Conservation (phyloP, 2,329 filamentous ascomycete species). For the Lasiodiplodia sp. region DNA sequence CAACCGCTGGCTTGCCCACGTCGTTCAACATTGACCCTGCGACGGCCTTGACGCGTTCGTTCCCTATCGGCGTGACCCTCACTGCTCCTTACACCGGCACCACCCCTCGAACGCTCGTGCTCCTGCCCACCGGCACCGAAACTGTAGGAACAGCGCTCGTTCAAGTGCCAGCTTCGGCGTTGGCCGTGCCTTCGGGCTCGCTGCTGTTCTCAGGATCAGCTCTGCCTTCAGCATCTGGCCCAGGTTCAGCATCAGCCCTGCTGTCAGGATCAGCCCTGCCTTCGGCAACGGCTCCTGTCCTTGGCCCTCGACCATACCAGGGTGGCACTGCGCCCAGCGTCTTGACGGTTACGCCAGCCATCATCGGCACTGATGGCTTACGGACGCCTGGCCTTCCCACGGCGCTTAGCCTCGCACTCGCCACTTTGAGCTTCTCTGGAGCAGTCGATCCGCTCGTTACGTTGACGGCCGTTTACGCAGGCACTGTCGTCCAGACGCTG, state of each 20-base stretch:
- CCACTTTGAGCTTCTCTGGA: no score
- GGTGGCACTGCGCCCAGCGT: no score
- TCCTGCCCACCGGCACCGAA: background rate
- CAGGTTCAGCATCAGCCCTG: background rate
- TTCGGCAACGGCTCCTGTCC: no score
- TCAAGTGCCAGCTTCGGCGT: background rate
- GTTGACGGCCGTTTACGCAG: background rate
- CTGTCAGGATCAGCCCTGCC: no score
- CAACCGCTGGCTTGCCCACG: background rate
- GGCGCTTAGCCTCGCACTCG: no score
- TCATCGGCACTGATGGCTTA: no score
- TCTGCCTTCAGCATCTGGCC: background rate
- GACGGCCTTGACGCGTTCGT: background rate
- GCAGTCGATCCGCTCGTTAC: background rate
- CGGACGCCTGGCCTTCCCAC: no score
- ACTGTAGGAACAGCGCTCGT: background rate
- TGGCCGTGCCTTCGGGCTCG: background rate
- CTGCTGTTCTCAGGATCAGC: no score
- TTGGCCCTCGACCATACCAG: no score
- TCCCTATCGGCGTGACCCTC: background rate
- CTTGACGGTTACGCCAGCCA: no score
- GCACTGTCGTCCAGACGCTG: background rate
- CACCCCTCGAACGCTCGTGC: background rate
- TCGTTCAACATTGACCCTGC: background rate
- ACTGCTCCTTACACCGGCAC: slow-evolving; percentile 9